Evolutionary conservation across 2,329 filamentous ascomycete species (phyloP).

Genomic region (Aschersonia sp.): DNA sequence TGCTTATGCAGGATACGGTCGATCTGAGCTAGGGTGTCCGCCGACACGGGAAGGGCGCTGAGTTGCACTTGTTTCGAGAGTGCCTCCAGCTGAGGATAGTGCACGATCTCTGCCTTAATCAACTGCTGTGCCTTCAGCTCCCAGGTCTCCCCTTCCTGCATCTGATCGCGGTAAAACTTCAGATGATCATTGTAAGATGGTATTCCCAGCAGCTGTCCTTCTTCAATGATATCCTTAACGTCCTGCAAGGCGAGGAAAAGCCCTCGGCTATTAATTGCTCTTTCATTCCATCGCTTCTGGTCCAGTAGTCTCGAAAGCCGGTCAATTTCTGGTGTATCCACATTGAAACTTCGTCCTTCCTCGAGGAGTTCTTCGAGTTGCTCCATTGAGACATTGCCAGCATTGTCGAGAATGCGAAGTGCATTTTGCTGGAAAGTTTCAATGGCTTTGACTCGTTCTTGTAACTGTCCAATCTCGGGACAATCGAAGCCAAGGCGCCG

Average conservation of each 20-base stretch:
- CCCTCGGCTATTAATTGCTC: slow-evolving; percentile 49
- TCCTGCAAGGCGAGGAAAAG: slow-evolving; percentile 61
- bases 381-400: slow-evolving; percentile 46
- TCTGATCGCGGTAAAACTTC: slow-evolving; percentile 59
- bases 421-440: slow-evolving; percentile 71
- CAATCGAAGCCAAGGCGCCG: slow-evolving; percentile 86
- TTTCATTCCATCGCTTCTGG: slow-evolving; percentile 78
- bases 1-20: slow-evolving; percentile 93
- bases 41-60: slow-evolving; percentile 62
- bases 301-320: slow-evolving; percentile 66
- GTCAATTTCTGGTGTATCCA: slow-evolving; percentile 82
- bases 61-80: slow-evolving; percentile 65
- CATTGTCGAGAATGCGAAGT: slow-evolving; percentile 51
- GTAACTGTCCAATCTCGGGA: slow-evolving; percentile 72
- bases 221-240: slow-evolving; percentile 62
- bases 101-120: slow-evolving; percentile 78
- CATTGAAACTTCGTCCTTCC: slow-evolving; percentile 74
- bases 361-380: slow-evolving; percentile 88
- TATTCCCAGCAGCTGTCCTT: slow-evolving; percentile 64
- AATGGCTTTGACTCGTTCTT: slow-evolving; percentile 75
- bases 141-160: slow-evolving; percentile 69
- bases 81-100: slow-evolving; percentile 89
- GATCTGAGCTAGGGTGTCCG: slow-evolving; percentile 65
- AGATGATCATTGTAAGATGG: slow-evolving; percentile 70
- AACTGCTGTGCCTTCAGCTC: slow-evolving; percentile 86